Evolutionary conservation across 2,329 filamentous ascomycete genomes (phyloP).

Genomic region (Pseudohalonectria lignicola): DNA sequence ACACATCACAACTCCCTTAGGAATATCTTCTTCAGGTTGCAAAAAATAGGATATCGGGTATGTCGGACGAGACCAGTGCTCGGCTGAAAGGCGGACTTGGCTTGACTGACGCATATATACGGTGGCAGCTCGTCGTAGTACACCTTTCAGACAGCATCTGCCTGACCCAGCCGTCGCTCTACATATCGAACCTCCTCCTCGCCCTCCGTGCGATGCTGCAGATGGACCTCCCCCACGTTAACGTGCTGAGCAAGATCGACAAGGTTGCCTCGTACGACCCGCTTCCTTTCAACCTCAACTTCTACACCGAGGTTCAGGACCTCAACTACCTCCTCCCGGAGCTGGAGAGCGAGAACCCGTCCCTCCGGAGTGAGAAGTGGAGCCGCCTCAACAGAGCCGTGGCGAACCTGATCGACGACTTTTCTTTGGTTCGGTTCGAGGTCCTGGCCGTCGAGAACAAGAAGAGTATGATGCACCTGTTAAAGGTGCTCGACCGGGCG

Average conservation of each 20-base stretch:
- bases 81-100: no score
- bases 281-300: conserved; percentile 90
- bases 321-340: conserved; percentile 72
- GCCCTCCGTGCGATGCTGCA: conserved; percentile 95
- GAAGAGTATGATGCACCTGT: conserved; percentile 86
- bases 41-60: conserved; percentile 89
- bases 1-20: conserved; percentile 88
- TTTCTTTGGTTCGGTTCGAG: conserved; percentile 83
- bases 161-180: conserved; percentile 84
- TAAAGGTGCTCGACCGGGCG: conserved; percentile 83
- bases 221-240: conserved; percentile 92
- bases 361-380: conserved; percentile 63
- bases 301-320: conserved; percentile 95
- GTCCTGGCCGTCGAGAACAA: conserved; percentile 95
- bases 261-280: conserved; percentile 77
- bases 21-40: conserved; percentile 82
- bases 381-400: conserved; percentile 77
- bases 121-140: conserved; percentile 75
- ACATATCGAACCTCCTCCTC: conserved; percentile 87
- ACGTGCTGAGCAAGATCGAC: conserved; percentile 96
- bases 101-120: no score
- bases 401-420: conserved; percentile 76
- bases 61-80: no score
- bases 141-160: conserved; percentile 93
- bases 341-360: conserved; percentile 68